Evolutionary conservation across 805 yeast species (phyloP).

Genomic region (Sungouiozyma ichnusensis): DNA sequence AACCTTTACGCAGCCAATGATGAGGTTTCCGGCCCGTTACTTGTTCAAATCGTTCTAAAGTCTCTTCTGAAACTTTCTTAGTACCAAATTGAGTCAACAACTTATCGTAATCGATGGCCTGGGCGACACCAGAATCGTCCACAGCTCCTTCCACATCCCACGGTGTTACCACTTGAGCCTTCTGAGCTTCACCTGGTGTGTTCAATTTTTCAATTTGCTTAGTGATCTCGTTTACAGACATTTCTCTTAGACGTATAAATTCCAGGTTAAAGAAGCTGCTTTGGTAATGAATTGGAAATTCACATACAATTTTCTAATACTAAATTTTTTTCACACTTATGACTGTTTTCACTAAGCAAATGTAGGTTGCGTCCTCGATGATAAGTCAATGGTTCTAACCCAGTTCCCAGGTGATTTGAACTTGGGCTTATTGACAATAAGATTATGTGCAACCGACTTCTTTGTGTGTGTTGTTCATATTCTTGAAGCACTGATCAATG

Average conservation of each 20-base stretch:
- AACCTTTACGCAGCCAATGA: slow-evolving; percentile 78
- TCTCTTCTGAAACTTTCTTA: slow-evolving; percentile 53
- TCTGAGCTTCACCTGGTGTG: slow-evolving; percentile 7
- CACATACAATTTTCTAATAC: neutral
- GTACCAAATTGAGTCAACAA: slow-evolving; percentile 85
- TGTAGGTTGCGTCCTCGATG: neutral
- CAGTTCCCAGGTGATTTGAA: too few relatives aligned
- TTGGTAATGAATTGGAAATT: too few relatives aligned
- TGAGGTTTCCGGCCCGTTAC: slow-evolving; percentile 92
- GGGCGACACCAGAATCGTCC: slow-evolving; percentile 76
- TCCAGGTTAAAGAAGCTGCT: neutral
- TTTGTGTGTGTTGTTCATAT: too few relatives aligned
- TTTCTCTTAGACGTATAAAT: neutral
- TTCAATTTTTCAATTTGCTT: slow-evolving; percentile 13
- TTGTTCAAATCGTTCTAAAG: slow-evolving; percentile 59
- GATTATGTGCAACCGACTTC: too few relatives aligned
- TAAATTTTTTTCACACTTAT: neutral
- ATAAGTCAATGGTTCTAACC: neutral
- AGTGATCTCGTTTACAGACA: slow-evolving; percentile 12
- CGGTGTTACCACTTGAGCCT: slow-evolving; percentile 69
- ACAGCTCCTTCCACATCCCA: slow-evolving; percentile 99
- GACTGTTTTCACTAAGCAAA: too few relatives aligned
- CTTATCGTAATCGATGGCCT: slow-evolving; percentile 85
- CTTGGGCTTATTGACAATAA: too few relatives aligned
- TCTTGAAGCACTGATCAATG: slow-evolving; percentile 9